These are phyloP conservation scores for Platismatia glauca DNA, from an alignment of 495 filamentous ascomycete species.

Conservation along the genomic window DNA sequence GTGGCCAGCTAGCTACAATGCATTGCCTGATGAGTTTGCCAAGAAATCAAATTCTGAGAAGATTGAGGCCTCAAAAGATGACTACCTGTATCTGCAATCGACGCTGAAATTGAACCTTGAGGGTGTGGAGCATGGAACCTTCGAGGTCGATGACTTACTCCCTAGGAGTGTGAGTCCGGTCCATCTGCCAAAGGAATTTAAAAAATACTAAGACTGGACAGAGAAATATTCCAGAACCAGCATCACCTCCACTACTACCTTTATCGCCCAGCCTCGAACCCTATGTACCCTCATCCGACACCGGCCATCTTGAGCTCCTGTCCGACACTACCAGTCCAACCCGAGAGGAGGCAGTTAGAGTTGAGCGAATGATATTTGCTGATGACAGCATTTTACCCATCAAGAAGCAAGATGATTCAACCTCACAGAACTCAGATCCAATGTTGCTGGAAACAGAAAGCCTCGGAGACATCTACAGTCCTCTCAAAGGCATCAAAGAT, in stretches of 20 bases:
- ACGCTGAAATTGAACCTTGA: slow-evolving; percentile 34
- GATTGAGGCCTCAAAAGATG: slow-evolving; percentile 34
- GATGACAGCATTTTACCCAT: slow-evolving; percentile 26
- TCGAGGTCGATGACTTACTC: slow-evolving; percentile 27
- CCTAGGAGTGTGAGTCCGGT: slow-evolving; percentile 31
- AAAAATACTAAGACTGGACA: background rate
- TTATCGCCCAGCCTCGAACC: slow-evolving; percentile 29
- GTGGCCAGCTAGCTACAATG: slow-evolving; percentile 33
- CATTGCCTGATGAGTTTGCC: slow-evolving; percentile 24
- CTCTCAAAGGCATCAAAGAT: slow-evolving; percentile 20
- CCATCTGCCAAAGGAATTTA: background rate
- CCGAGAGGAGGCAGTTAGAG: slow-evolving; percentile 36
- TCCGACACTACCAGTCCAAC: slow-evolving; percentile 42
- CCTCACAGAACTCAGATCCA: slow-evolving; percentile 21
- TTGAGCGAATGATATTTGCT: slow-evolving; percentile 36
- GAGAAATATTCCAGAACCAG: slow-evolving; percentile 23
- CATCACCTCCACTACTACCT: slow-evolving; percentile 55
- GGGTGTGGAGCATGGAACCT: slow-evolving; percentile 25
- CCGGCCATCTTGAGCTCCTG: slow-evolving; percentile 42
- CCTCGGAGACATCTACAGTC: slow-evolving; percentile 23
- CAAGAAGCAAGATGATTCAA: background rate
- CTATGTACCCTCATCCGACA: slow-evolving; percentile 40
- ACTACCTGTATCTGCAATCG: slow-evolving; percentile 32
- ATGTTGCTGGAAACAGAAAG: slow-evolving; percentile 20
- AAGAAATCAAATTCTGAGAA: slow-evolving; percentile 33